phyloP scores from a whole-genome alignment of 176 grass and related monocot genomes.

The Pontederia paniculata region DNA sequence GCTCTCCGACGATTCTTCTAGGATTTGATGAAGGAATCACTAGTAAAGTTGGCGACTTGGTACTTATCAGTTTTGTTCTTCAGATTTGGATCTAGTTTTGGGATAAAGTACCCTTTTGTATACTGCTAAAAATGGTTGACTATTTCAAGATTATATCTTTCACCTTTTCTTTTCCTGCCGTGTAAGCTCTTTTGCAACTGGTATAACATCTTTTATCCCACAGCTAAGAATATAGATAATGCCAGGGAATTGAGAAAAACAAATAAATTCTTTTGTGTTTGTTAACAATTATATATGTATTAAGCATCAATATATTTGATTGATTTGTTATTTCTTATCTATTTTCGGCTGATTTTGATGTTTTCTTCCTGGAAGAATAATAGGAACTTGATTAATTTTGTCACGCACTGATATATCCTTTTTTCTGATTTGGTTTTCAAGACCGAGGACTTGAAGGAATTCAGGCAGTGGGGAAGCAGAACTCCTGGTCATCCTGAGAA shows the following conservation, averaged over 20 bases:
- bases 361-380: too few species aligned
- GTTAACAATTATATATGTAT: too few species aligned
- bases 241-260: too few species aligned
- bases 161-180: too few species aligned
- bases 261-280: too few species aligned
- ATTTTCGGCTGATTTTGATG: background rate
- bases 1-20: background rate
- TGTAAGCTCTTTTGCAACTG: too few species aligned
- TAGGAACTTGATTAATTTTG: too few species aligned
- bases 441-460: slow-evolving; percentile 83
- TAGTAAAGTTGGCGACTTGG: slow-evolving; percentile 22
- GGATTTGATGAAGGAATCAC: background rate
- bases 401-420: too few species aligned
- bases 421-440: slow-evolving; percentile 21
- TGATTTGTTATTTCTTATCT: background rate
- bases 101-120: background rate
- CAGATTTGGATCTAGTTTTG: slow-evolving; percentile 26
- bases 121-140: background rate
- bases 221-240: too few species aligned
- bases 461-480: slow-evolving; percentile 95
- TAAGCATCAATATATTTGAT: too few species aligned
- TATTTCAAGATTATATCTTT: background rate
- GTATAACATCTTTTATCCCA: too few species aligned
- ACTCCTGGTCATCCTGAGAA: slow-evolving; percentile 97
- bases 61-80: background rate